phyloP scores from a whole-genome alignment of 1,284 basidiomycete genomes.

The Tilletia indica region DNA sequence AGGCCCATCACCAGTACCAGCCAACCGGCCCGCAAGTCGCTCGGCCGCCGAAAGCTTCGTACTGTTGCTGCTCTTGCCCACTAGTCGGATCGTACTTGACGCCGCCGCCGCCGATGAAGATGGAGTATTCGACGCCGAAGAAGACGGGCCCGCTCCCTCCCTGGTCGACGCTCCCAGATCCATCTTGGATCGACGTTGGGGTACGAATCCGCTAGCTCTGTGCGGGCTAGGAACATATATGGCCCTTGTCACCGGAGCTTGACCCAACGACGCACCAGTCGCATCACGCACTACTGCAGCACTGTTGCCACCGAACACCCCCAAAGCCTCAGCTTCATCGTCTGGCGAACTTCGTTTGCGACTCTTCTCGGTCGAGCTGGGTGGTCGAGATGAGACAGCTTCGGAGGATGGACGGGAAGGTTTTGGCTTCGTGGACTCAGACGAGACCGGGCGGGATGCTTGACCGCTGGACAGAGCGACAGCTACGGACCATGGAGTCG shows the following conservation, averaged over 20 bases:
- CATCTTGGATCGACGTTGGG: conserved; percentile 11
- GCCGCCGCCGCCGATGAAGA: too few relatives aligned
- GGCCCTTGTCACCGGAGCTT: not conserved
- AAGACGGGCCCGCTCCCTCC: not conserved
- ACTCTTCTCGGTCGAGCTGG: not conserved
- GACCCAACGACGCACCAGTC: not conserved
- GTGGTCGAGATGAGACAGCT: too few relatives aligned
- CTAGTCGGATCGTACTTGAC: too few relatives aligned
- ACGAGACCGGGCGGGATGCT: not conserved
- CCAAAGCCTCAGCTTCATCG: not conserved
- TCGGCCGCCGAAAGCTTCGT: not conserved
- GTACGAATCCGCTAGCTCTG: not conserved
- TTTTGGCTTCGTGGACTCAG: not conserved
- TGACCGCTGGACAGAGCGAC: not conserved
- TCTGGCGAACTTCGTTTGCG: conserved; percentile 11
- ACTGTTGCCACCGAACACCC: not conserved
- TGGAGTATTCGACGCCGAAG: not conserved
- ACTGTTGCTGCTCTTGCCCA: conserved; percentile 4
- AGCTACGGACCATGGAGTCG: conserved; percentile 5
- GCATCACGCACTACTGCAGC: too few relatives aligned
- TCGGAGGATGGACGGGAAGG: too few relatives aligned
- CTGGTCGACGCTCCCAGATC: not conserved
- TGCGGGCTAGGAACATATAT: conserved; percentile 5
- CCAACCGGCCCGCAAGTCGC: conserved; percentile 4
- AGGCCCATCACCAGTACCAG: not conserved